Evolutionary conservation across 805 yeast species (phyloP).

Genomic region (Barnettozyma wickerhamii): DNA sequence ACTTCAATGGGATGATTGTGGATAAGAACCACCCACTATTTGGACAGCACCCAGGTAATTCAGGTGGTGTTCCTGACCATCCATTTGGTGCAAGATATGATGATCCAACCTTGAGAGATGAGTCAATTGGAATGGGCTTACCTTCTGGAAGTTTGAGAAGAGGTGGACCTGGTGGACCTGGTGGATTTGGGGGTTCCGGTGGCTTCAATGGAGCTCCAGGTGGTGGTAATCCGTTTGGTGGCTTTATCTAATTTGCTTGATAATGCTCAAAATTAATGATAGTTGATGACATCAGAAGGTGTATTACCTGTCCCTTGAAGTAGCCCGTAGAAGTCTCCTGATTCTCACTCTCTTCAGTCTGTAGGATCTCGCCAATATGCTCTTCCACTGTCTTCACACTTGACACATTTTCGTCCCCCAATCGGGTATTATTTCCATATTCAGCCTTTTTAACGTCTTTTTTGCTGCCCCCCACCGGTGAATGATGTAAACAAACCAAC

Average conservation of each 20-base stretch:
- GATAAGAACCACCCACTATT: constrained; percentile 49
- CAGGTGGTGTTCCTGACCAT: constrained; percentile 1
- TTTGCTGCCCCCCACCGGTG: not conserved
- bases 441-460: not conserved
- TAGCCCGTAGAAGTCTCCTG: too few relatives aligned
- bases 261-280: too few relatives aligned
- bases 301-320: too few relatives aligned
- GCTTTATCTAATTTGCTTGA: not conserved
- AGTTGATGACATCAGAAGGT: too few relatives aligned
- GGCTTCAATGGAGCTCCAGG: not conserved
- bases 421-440: not conserved
- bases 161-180: not conserved
- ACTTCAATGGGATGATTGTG: constrained; percentile 51
- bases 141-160: constrained; percentile 8
- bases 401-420: not conserved
- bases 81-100: constrained; percentile 6
- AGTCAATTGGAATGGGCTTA: constrained; percentile 9
- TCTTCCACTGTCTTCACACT: too few relatives aligned
- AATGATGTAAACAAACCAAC: not conserved
- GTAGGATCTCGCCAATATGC: too few relatives aligned
- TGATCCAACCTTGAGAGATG: constrained; percentile 6
- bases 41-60: constrained; percentile 1
- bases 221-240: constrained; percentile 9
- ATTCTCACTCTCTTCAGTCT: too few relatives aligned
- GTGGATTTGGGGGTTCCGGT: constrained; percentile 1